Evolutionary conservation across 2,329 filamentous ascomycete genomes (phyloP), one percentile per base, ranked within the genome.

Genomic region (Davidsoniella virescens): DNA sequence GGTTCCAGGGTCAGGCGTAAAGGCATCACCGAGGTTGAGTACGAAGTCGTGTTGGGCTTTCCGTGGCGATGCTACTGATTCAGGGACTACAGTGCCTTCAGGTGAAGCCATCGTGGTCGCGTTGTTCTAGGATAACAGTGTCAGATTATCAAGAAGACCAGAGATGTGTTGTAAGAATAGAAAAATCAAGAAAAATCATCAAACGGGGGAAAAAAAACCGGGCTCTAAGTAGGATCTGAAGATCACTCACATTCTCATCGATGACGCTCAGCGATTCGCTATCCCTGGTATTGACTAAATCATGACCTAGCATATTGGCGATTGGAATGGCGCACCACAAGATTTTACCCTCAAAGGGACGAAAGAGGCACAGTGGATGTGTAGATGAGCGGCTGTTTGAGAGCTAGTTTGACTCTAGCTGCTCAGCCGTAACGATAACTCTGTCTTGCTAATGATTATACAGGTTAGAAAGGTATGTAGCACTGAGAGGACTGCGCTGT

Each of bases 1-100:
- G 0, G 77, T 83, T 10, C 81, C 82, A 3, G 78, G 82, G 60
- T 88, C 84, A 39, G 61, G 62, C 12, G 61, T 64, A 16, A 64
- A 54, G 20, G 61, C 62, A 56, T 64, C 60, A 20, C 57, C 52
- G 25, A 56, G 55, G 51, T 63, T 57, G 47, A 60, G 29, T 5
- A 29, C n/a, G 40, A 50, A 50, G 16, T 47, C n/a, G 16, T 41
- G 25, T 17, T 38, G 41, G 12, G 29, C 6, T 38, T 44, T 20
- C 8, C 29, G 29, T 23, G 41, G n/a, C 9, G 48, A 18, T 8
- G 48, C 17, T 12, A 12, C 25, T 7, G 33, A 12, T 18, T 50
- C 41, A 7, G 48, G 29, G 40, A 44, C 48, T 2, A 44, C 29
- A n/a, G 41, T 44, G 40, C 40, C 48, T 40, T 39, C 40, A 17